These are phyloP conservation scores for Gloeophyllum trabeum DNA, from an alignment of 768 basidiomycete species.

Conservation along the genomic window DNA sequence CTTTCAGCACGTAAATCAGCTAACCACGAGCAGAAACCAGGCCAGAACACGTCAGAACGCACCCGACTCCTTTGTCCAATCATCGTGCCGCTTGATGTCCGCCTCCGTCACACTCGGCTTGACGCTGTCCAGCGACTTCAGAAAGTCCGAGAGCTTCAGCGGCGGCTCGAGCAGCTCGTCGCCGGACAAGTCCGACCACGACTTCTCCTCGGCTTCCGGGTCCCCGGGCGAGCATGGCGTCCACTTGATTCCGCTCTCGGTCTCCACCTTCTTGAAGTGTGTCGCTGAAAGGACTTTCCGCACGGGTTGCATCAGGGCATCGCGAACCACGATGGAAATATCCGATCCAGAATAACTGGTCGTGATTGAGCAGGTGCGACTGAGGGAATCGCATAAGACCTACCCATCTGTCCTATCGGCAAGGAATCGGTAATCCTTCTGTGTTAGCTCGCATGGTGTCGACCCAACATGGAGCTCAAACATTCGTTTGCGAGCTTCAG, in stretches of 20 bases:
- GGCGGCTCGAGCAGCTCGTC: constrained; percentile 89
- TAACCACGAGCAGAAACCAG: too few species aligned
- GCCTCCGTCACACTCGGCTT: constrained; percentile 82
- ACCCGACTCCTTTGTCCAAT: constrained; percentile 84
- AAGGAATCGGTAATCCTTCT: constrained; percentile 69
- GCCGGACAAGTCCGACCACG: constrained; percentile 80
- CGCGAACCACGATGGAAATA: constrained; percentile 88
- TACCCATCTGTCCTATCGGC: constrained; percentile 85
- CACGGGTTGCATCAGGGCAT: constrained; percentile 97
- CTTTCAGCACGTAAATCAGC: too few species aligned
- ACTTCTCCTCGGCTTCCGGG: constrained; percentile 70
- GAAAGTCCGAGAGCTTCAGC: constrained; percentile 66
- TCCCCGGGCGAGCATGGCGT: constrained; percentile 97
- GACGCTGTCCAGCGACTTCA: constrained; percentile 67
- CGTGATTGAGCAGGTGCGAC: not conserved
- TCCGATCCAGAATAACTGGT: constrained; percentile 84
- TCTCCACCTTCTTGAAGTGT: constrained; percentile 68
- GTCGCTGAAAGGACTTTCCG: constrained; percentile 93
- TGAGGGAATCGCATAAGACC: constrained; percentile 7
- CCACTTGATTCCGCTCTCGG: constrained; percentile 41
- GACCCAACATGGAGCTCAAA: constrained; percentile 93
- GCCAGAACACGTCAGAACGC: too few species aligned
- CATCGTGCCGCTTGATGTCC: constrained; percentile 76
- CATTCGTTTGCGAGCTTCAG: constrained; percentile 88
- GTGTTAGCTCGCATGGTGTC: constrained; percentile 77